Conservation (phyloP, 1,139 yeast species). For the Kurtzmaniella quercitrusa region DNA sequence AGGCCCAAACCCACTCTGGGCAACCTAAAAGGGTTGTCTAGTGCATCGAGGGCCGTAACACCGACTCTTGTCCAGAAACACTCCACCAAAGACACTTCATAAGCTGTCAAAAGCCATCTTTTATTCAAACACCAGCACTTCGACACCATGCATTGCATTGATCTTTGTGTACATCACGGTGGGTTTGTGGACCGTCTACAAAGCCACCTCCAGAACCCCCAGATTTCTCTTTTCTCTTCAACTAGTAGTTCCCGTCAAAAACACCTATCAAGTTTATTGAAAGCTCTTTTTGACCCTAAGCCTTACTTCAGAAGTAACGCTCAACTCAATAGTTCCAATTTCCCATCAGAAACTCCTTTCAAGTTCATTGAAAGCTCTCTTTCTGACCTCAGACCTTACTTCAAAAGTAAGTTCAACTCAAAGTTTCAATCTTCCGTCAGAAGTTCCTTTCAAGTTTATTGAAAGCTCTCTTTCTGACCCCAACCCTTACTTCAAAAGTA, state of each 20-base stretch:
- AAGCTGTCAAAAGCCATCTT: not conserved
- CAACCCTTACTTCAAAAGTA: too few relatives aligned
- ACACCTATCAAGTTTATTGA: not conserved
- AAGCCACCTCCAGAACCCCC: not conserved
- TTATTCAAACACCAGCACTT: not conserved
- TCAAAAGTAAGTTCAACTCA: too few relatives aligned
- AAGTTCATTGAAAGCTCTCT: too few relatives aligned
- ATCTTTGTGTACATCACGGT: not conserved
- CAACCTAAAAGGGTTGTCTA: not conserved
- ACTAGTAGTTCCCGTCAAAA: not conserved
- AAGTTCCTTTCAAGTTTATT: not conserved
- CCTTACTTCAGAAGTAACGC: too few relatives aligned
- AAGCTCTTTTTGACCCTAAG: not conserved
- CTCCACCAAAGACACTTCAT: too few relatives aligned
- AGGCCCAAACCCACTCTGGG: not conserved
- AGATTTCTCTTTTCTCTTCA: not conserved
- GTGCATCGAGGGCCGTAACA: not conserved
- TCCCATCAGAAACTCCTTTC: too few relatives aligned
- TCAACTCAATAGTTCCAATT: too few relatives aligned
- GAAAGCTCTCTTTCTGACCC: too few relatives aligned
- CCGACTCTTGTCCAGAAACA: too few relatives aligned
- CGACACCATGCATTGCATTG: not conserved
- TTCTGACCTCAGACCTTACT: too few relatives aligned
- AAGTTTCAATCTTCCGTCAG: too few relatives aligned
- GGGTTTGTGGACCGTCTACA: not conserved